Evolutionary conservation across 2,329 filamentous ascomycete genomes (phyloP), one percentile per base, ranked within the genome.

Genomic region (Gnomoniopsis smithogilvyi): DNA sequence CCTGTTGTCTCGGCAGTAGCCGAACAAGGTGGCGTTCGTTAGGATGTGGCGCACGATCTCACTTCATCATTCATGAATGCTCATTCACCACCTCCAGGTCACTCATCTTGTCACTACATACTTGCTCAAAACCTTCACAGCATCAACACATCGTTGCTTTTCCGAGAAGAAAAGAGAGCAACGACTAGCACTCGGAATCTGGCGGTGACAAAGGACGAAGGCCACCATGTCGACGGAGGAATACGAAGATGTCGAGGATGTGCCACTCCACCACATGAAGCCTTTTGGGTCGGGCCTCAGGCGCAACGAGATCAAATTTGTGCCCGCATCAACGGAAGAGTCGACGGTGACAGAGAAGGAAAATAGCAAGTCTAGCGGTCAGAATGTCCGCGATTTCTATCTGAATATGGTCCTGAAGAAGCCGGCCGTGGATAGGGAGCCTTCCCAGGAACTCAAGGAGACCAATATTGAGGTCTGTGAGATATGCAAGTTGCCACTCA

Each of bases 341-440:
- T 59, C 69, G 15, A 69, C 66, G 10, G 65, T 69, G 2, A 69
- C 67, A 15, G 62, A 45, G 15, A 24, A 54, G 19, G 38, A 22
- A 51, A 24, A 51, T 56, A 60, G 12, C 33, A 60, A 57, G 21
- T 36, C 58, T 64, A 48, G 58, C 66, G 24, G 58, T 30, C 17
- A 70, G 30, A 72, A 73, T 7, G 69, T 83, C 36, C 79, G 83
- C 1, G 84, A 90, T 58, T 73, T 84, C 49, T 91, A 92, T 65
- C 79, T 90, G 26, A 83, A 80, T 61, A 80, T 91, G 60, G 88
- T 91, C 21, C 74, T 90, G n/a, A 76, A 78, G 41, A 65, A 69
- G 15, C 26, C 59, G 33, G 22, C 64, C 19, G 12, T 63, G 51
- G 43, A 3, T 21, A 54, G 17, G 56, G 66, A 4, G 21, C 58